These are phyloP conservation scores for Neofusicoccum sp. DNA, from an alignment of 2,329 filamentous ascomycete genomes.

Conservation along the genomic window DNA sequence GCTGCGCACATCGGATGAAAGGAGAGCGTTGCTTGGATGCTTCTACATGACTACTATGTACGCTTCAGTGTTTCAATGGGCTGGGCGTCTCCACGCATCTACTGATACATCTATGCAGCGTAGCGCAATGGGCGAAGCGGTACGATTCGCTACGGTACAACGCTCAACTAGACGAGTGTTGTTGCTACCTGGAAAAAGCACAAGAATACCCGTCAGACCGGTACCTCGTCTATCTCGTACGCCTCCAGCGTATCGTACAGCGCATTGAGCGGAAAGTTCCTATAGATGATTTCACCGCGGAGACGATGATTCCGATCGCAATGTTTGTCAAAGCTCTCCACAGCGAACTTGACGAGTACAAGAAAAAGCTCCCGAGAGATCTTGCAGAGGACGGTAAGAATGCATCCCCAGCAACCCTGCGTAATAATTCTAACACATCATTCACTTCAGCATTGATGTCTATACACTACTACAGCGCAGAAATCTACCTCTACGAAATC, in stretches of 20 bases:
- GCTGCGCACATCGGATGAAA: constrained; percentile 39
- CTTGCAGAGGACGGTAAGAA: constrained; percentile 17
- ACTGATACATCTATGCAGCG: constrained; percentile 2
- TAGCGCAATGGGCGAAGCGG: constrained; percentile 17
- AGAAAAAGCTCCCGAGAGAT: constrained; percentile 12
- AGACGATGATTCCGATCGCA: constrained; percentile 17
- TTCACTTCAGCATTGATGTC: constrained; percentile 4
- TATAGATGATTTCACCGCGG: constrained; percentile 17
- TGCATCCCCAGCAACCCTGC: background rate
- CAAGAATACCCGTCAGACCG: constrained; percentile 20
- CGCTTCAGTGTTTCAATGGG: constrained; percentile 3
- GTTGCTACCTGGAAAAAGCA: constrained; percentile 15
- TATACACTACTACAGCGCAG: constrained; percentile 20
- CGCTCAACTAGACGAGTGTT: constrained; percentile 18
- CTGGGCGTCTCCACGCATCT: background rate
- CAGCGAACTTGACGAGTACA: constrained; percentile 11
- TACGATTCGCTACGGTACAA: constrained; percentile 21
- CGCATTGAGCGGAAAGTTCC: constrained; percentile 21
- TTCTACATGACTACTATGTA: constrained; percentile 45
- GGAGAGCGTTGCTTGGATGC: constrained; percentile 45
- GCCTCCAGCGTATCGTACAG: constrained; percentile 21
- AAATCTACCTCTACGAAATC: constrained; percentile 23
- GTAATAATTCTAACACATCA: background rate
- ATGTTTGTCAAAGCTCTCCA: constrained; percentile 22
- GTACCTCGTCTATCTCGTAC: constrained; percentile 22